Evolutionary conservation across 2,329 filamentous ascomycete genomes (phyloP), one percentile per base, ranked within the genome.

Genomic region (Aureobasidium musti): DNA sequence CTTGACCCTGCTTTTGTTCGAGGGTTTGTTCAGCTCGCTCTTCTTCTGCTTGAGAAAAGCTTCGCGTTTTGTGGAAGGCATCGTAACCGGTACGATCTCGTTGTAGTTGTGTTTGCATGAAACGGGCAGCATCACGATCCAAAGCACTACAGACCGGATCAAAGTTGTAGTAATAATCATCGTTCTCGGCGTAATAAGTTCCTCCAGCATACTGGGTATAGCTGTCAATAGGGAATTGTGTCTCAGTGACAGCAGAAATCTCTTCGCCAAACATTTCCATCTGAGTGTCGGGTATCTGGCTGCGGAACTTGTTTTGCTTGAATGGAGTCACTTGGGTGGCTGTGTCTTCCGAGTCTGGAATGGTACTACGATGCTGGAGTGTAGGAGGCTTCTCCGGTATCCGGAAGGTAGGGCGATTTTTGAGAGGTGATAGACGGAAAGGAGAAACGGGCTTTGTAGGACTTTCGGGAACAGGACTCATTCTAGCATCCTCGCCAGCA

Each of bases 121-220:
- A 69, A 2, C 68, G 54, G 26, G 64, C 65, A 19, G 64, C 68
- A 57, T 69, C 68, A 2, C 68, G 63, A 39, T 69, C 67, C 21
- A 69, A 45, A n/a, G 68, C 68, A 39, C 68, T 69, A 23, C 59
- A 57, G 11, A 67, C 67, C 1, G 68, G 67, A 53, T 69, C 68
- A 21, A 65, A 67, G 23, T 57, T 45, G 30, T 67, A 67, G 21
- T 50, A 26, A 35, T 67, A 54, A 26, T 53, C 43, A 14, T 63
- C 60, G 30, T 66, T 50, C 14, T 57, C 21, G 45, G 39, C 52
- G 47, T 57, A 43, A 45, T 57, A 43, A 39, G 57, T 60, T 39
- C 35, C 49, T 59, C 61, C 23, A 33, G 11, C 37, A 47, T 61
- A 57, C 33, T 65, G 39, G 26, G 65, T 33, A 37, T 35, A 49